phyloP scores from a whole-genome alignment of 2,329 filamentous ascomycete genomes.

The Ophiostoma triangulosporum region DNA sequence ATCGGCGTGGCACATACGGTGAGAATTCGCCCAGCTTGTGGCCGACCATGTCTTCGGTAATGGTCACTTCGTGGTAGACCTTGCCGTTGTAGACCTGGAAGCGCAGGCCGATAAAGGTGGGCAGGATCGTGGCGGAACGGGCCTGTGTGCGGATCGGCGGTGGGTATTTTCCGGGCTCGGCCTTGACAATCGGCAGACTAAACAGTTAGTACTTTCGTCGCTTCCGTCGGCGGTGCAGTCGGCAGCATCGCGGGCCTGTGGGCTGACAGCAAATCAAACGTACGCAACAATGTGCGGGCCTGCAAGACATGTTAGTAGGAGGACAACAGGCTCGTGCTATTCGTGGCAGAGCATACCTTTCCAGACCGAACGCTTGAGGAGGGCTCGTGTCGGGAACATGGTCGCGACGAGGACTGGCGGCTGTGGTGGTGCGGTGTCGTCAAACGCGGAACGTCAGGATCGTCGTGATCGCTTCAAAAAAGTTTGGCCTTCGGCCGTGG shows the following conservation, averaged over 20 bases:
- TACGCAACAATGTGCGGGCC: conserved; percentile 42
- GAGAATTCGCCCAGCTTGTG: conserved; percentile 91
- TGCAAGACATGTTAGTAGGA: conserved; percentile 18
- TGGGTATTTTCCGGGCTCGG: conserved; percentile 45
- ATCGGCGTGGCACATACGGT: conserved; percentile 43
- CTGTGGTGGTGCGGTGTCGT: not conserved
- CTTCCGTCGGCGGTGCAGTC: not conserved
- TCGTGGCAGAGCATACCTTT: conserved; percentile 47
- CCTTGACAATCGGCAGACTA: conserved; percentile 51
- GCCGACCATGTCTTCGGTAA: conserved; percentile 94
- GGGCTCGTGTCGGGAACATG: conserved; percentile 57
- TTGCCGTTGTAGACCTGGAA: conserved; percentile 93
- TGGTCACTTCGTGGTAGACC: conserved; percentile 64
- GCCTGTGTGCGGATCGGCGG: conserved; percentile 76
- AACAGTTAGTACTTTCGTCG: not conserved
- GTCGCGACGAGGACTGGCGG: conserved; percentile 1
- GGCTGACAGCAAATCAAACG: conserved; percentile 11
- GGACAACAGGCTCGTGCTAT: not conserved
- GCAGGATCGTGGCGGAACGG: conserved; percentile 76
- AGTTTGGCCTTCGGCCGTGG: not conserved
- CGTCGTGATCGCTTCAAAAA: conserved; percentile 9
- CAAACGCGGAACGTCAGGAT: not conserved
- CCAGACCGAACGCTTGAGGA: conserved; percentile 70
- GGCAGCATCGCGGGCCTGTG: not conserved
- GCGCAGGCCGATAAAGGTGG: conserved; percentile 78